These are phyloP conservation scores for Uncinocarpus reesii DNA, from an alignment of 2,329 filamentous ascomycete genomes.

Conservation along the genomic window DNA sequence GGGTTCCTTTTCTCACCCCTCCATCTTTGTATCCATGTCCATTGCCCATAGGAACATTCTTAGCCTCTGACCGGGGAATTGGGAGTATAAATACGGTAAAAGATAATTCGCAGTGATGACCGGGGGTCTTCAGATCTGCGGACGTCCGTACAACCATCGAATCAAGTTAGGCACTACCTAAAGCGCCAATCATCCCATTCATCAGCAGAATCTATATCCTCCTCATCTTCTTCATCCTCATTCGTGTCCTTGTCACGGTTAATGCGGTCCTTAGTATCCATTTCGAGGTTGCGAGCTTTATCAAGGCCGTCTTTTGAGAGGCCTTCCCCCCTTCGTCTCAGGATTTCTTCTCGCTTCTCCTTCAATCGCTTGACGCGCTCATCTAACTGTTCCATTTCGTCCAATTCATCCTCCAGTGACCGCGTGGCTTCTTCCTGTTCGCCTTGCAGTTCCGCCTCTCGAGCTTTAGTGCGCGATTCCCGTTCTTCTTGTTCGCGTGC, in stretches of 20 bases:
- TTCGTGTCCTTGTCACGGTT: slow-evolving; percentile 32
- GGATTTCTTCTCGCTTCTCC: slow-evolving; percentile 59
- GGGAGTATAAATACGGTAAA: background rate
- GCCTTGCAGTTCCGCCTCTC: slow-evolving; percentile 50
- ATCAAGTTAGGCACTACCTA: slow-evolving; percentile 12
- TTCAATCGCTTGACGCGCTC: slow-evolving; percentile 58
- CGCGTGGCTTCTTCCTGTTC: slow-evolving; percentile 67
- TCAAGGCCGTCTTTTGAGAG: slow-evolving; percentile 23
- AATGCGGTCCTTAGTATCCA: slow-evolving; percentile 36
- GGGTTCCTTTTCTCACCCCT: too few relatives aligned
- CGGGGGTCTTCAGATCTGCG: background rate
- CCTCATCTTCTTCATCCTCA: slow-evolving; percentile 32
- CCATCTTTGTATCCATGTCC: too few relatives aligned
- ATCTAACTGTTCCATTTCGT: slow-evolving; percentile 72
- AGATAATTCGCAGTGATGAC: background rate
- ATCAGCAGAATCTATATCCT: slow-evolving; percentile 41
- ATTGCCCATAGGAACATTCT: too few relatives aligned
- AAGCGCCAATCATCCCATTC: slow-evolving; percentile 40
- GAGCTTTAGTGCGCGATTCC: slow-evolving; percentile 32
- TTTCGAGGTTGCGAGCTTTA: slow-evolving; percentile 23
- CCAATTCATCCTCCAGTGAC: slow-evolving; percentile 65
- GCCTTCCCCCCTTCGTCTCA: slow-evolving; percentile 33
- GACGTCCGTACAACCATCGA: background rate
- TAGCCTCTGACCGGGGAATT: too few relatives aligned
- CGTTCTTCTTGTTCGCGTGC: slow-evolving; percentile 42